Conservation (phyloP, 2,329 filamentous ascomycete genomes). For the Parasarocladium wereldwijsianum region DNA sequence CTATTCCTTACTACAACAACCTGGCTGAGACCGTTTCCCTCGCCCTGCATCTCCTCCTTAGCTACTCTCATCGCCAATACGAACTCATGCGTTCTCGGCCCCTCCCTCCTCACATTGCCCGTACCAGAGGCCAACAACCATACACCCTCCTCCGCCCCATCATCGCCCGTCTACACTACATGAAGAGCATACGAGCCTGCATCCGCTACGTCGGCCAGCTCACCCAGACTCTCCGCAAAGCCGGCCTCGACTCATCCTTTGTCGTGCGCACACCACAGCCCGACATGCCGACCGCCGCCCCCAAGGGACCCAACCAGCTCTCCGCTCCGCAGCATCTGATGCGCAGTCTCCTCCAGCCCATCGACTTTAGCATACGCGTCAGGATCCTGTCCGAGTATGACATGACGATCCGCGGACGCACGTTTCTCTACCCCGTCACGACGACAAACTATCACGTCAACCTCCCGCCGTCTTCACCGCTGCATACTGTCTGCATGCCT, state of each 20-base stretch:
- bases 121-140: constrained; percentile 22
- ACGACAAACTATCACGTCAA: constrained; percentile 29
- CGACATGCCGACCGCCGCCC: constrained; percentile 16
- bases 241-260: constrained; percentile 29
- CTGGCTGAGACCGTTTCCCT: constrained; percentile 53
- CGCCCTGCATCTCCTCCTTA: constrained; percentile 61
- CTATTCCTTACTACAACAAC: constrained; percentile 24
- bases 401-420: constrained; percentile 28
- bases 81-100: constrained; percentile 53
- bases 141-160: constrained; percentile 37
- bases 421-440: constrained; percentile 26
- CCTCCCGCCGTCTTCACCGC: constrained; percentile 19
- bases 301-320: constrained; percentile 19
- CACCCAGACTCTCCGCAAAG: constrained; percentile 26
- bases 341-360: constrained; percentile 24
- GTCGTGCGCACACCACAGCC: constrained; percentile 23
- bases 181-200: constrained; percentile 23
- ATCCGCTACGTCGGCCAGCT: constrained; percentile 28
- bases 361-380: constrained; percentile 27
- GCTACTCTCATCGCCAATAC: constrained; percentile 64
- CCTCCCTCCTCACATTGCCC: constrained; percentile 21
- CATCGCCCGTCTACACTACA: constrained; percentile 31
- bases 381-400: constrained; percentile 27
- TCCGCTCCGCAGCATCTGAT: constrained; percentile 29
- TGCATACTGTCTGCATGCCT: constrained; percentile 26